Base-by-base conservation (phyloP, 352 stramenopile species). In the Plasmopara viticola region DNA sequence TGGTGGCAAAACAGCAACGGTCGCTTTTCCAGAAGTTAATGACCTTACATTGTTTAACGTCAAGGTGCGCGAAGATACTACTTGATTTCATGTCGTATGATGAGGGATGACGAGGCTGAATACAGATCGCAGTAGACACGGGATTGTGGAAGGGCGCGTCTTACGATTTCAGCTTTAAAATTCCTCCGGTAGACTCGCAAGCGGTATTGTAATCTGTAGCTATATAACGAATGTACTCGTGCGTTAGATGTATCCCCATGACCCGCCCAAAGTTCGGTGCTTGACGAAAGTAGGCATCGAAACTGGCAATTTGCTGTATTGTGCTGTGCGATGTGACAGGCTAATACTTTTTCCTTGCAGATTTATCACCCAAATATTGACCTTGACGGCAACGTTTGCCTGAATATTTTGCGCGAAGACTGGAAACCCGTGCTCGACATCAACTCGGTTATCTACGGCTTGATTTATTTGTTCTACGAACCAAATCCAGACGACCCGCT, bases 391-490 rank as follows among this genome's bases (percentile, higher is more conserved):
- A 98, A 98, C 56, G 96, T 99, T 53, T 99, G 96, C 74, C 72
- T 99, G 31, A 98, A 97, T 72, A 97, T 98, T 60, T 71, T 99
- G 46, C 84, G 95, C 40, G 95, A 99, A 62, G 96, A 99, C 85
- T 99, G 96, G 96, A 98, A 98, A 66, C 95, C 79, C 15, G 95
- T 99, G 44, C 73, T 99, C 57, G 96, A 99, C 75, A 98, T 99
- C 69, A 99, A 99, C 74, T 94, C 95, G 17, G 95, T 99, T 63
- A 98, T 99, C 70, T 99, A 99, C 74, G 95, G 96, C 43, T 72
- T 99, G 41, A 98, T 99, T 77, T 98, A 98, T 69, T 75, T 99
- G 40, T 99, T 99, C 76, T 98, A 98, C 72, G 96, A 99, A 67
- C 96, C 96, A 34, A 99, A 99, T 78, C 95, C 96, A 25, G 95